Base-by-base conservation (phyloP, 805 yeast genomes). In the Geotrichum ghanense region DNA sequence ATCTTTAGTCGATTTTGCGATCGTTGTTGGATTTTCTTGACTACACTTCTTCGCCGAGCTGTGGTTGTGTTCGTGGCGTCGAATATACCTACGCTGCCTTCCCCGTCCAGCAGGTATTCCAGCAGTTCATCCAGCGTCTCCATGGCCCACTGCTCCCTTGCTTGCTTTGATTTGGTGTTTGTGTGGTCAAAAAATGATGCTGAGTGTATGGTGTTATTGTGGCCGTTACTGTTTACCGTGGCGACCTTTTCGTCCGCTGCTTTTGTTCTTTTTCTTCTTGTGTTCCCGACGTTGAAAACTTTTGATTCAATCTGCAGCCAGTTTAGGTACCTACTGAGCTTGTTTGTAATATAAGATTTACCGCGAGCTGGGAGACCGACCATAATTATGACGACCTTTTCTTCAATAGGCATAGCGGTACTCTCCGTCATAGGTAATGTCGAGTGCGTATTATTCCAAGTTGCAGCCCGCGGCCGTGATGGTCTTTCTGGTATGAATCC, bases 321-420 rank as follows among this genome's bases (percentile, higher is more conserved):
- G 66, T 90, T 90, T 60, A 90, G 69, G 64, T 85, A 90, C 50
- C 97, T 68, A 1, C 92, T 83, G 42, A 90, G 70, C 61, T 90
- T 90, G 64, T 87, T 90, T 44, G 97, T 87, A 52, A 90, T 79
- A 61, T 89, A 90, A 1, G 95, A 83, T 63, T 90, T 90, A 2
- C 98, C 98, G 46, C 97, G 72, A 0, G 97, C 97, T 0, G 97
- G 97, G 41, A 70, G 57, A 1, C 98, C 98, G 14, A 90, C 96
- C 97, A 90, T 90, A 17, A 90, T 94, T 49, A 90, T 86, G 14
- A 90, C 95, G 45, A 90, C 72, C 59, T 87, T 83, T 1, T 86
- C 31, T 9, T 25, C 31, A 9, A 25, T 9, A 25, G 31, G 53
- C 56, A 71, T 21, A 22, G 61, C 52, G 42, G 56, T 58, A 3